Conservation (phyloP, 1,284 basidiomycete species). For the Marasmius tenuissimus region DNA sequence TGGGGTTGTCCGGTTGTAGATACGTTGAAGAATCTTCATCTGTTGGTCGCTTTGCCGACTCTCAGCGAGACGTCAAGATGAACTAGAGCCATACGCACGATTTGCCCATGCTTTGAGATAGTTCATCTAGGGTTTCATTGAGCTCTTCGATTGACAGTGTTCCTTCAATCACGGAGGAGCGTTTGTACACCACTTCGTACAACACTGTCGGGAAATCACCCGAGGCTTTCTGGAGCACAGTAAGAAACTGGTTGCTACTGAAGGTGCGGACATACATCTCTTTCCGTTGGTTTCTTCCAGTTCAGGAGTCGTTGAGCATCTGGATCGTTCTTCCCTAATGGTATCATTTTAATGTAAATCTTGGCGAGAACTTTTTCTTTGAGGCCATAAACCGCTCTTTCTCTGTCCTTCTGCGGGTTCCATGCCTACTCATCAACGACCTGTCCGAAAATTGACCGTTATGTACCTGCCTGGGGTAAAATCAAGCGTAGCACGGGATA, state of each 20-base stretch:
- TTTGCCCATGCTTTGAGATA: conserved; percentile 69
- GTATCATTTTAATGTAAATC: conserved; percentile 86
- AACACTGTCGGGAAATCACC: conserved; percentile 88
- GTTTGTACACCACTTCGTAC: conserved; percentile 80
- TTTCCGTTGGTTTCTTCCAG: conserved; percentile 86
- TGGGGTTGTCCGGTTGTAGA: conserved; percentile 78
- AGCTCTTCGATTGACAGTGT: conserved; percentile 77
- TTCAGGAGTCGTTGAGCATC: conserved; percentile 80
- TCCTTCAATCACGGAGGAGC: conserved; percentile 81
- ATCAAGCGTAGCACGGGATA: conserved; percentile 77
- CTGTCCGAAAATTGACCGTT: conserved; percentile 9
- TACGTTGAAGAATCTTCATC: conserved; percentile 68
- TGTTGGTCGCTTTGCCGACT: conserved; percentile 60
- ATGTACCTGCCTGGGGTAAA: conserved; percentile 63
- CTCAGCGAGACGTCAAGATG: background rate
- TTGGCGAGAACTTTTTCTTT: conserved; percentile 93
- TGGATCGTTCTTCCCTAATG: conserved; percentile 73
- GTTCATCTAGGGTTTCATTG: conserved; percentile 76
- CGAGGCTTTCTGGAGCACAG: conserved; percentile 51
- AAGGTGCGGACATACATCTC: conserved; percentile 40
- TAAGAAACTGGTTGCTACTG: background rate
- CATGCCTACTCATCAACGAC: background rate
- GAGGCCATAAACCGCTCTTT: conserved; percentile 85
- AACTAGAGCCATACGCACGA: conserved; percentile 40
- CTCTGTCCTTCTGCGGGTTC: conserved; percentile 76